These are phyloP conservation scores for Rhizomucor pusillus DNA, from an alignment of 371 early-diverging fungal species.

Conservation along the genomic window DNA sequence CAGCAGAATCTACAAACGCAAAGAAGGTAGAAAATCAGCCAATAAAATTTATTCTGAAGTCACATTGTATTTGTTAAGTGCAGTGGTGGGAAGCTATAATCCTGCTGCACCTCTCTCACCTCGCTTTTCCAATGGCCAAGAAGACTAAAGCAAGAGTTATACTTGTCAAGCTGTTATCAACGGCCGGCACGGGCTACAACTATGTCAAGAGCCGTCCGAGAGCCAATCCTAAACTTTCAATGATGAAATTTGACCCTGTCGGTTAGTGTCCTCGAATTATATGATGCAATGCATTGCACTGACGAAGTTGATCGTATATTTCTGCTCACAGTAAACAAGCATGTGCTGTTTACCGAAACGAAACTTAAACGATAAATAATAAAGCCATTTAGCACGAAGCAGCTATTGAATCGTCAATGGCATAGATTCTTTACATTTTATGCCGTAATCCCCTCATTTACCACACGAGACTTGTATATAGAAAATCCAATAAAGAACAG, in stretches of 20 bases:
- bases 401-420: too few species aligned
- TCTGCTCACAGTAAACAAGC: conserved; percentile 57
- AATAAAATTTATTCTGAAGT: too few species aligned
- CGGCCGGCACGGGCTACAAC: conserved; percentile 82
- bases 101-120: too few species aligned
- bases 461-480: too few species aligned
- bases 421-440: not conserved
- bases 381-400: too few species aligned
- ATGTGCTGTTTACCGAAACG: conserved; percentile 73
- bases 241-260: conserved; percentile 83
- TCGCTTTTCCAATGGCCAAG: conserved; percentile 60
- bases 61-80: too few species aligned
- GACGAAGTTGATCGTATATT: not conserved
- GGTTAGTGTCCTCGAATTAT: conserved; percentile 37
- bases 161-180: conserved; percentile 75
- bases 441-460: too few species aligned
- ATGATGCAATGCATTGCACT: not conserved
- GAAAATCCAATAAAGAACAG: too few species aligned
- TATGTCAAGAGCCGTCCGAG: conserved; percentile 78
- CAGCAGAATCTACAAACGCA: too few species aligned
- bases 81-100: too few species aligned
- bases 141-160: conserved; percentile 85
- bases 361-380: conserved; percentile 61
- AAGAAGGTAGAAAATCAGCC: too few species aligned
- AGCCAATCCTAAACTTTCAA: conserved; percentile 69